Evolutionary conservation across 306 rosid species (phyloP), one percentile per base, ranked within the genome.

Genomic region (Potentilla sterilis): DNA sequence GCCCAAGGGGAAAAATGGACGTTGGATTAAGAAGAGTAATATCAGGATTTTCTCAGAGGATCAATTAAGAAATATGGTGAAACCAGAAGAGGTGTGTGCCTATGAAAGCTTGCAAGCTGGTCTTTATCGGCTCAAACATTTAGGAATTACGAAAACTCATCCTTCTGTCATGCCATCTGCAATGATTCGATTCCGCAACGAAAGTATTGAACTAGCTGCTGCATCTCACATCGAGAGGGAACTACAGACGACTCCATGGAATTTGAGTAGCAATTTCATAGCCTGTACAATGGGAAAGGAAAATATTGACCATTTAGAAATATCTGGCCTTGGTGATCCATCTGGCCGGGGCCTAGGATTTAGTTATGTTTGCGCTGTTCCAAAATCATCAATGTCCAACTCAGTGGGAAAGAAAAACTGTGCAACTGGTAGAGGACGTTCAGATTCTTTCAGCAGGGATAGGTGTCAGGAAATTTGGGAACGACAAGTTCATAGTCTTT

Each of bases 91-190:
- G 97, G 97, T 91, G 18, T 91, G 98, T 73, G 93, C 92, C 59
- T 94, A 88, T 80, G 98, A 94, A 86, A 94, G 98, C 83, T 89
- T 94, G 98, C 98, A 94, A 94, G 97, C 98, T 76, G 97, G 96
- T 69, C 85, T 91, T 34, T 94, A 91, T 77, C 91, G 97, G 57
- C 96, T 94, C 66, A 91, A 91, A 83, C 98, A 94, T 87, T 85
- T 91, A 78, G 91, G 97, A 79, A 88, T 94, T 19, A 83, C 91
- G 2, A 94, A 89, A 84, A 86, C 90, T 21, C 91, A 83, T 75
- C 94, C 97, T 16, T 75, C 93, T 69, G 82, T 87, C 80, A 88
- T 94, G 82, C 90, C 91, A 21, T 91, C 96, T 75, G 98, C 97
- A 64, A 90, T 89, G 97, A 91, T 85, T 76, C 96, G 92, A 75